A percentile compares a stretch with the other conserved stretches of the same genome.
These are phyloP conservation scores for Paecilomyces fulvus DNA, from an alignment of 2,329 filamentous ascomycete species.

Conservation along the genomic window DNA sequence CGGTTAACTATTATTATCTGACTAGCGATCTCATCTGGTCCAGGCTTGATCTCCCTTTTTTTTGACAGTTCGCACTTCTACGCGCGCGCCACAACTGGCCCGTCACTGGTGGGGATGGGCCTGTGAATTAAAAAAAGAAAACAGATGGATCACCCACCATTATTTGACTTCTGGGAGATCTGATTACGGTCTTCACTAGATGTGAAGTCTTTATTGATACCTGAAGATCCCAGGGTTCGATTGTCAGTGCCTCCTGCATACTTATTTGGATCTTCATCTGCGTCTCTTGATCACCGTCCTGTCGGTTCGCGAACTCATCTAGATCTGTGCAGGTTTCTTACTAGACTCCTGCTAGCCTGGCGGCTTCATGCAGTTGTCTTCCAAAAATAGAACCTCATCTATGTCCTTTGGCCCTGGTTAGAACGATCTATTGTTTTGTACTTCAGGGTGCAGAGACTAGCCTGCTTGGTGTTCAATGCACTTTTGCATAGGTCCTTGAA, in stretches of 20 bases:
- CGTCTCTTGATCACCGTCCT: not conserved
- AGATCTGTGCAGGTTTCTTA: not conserved
- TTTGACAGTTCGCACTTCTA: not conserved
- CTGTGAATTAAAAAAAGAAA: conserved; percentile 15
- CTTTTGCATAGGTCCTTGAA: not conserved
- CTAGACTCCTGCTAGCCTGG: not conserved
- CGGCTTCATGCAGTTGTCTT: not conserved
- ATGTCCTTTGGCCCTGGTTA: not conserved
- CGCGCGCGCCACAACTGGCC: not conserved
- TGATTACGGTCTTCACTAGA: not conserved
- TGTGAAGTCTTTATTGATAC: not conserved
- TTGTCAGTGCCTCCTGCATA: not conserved
- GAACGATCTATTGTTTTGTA: not conserved
- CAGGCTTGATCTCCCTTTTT: not conserved
- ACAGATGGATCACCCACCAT: conserved; percentile 1
- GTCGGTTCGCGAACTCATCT: not conserved
- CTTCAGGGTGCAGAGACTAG: not conserved
- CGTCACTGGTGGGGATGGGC: conserved; percentile 11
- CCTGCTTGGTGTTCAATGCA: not conserved
- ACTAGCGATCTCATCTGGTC: not conserved
- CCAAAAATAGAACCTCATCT: not conserved
- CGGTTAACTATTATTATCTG: not conserved
- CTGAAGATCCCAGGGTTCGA: not conserved
- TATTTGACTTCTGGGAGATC: not conserved
- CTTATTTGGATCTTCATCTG: not conserved